Percentiles rank a stretch among this genome's conserved stretches.
Evolutionary conservation across 1,139 yeast genomes (phyloP).

Genomic region (Suhomyces anneliseae): DNA sequence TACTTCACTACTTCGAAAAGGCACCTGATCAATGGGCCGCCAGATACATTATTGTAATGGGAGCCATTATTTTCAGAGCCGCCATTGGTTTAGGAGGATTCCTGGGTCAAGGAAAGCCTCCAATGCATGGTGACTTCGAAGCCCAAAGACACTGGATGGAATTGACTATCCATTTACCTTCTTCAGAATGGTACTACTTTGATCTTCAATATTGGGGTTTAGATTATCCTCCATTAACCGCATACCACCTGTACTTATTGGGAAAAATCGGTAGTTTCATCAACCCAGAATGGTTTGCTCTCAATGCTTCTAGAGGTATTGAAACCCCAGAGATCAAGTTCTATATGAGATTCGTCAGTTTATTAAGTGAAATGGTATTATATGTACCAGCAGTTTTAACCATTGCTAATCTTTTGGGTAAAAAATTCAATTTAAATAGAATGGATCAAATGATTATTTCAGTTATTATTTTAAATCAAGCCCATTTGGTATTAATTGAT

Average conservation of each 20-base stretch:
- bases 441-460: slow-evolving; percentile 77
- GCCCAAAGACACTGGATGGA: slow-evolving; percentile 99
- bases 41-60: slow-evolving; percentile 69
- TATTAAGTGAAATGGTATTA: slow-evolving; percentile 69
- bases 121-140: slow-evolving; percentile 93
- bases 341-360: slow-evolving; percentile 79
- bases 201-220: slow-evolving; percentile 94
- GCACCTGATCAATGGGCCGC: slow-evolving; percentile 93
- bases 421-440: slow-evolving; percentile 51
- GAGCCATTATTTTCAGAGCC: slow-evolving; percentile 73
- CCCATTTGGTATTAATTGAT: slow-evolving; percentile 79
- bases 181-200: slow-evolving; percentile 80
- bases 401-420: slow-evolving; percentile 67
- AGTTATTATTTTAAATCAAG: slow-evolving; percentile 75
- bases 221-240: slow-evolving; percentile 97
- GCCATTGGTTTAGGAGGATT: slow-evolving; percentile 90
- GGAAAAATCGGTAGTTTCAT: slow-evolving; percentile 71
- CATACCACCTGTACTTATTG: slow-evolving; percentile 80
- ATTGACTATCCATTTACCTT: slow-evolving; percentile 73
- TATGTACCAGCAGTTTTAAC: slow-evolving; percentile 81
- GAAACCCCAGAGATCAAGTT: slow-evolving; percentile 70
- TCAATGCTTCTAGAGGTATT: slow-evolving; percentile 70
- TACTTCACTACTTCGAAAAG: slow-evolving; percentile 41
- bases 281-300: slow-evolving; percentile 72
- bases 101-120: slow-evolving; percentile 69